Conservation (phyloP, 2,329 filamentous ascomycete species). For the Trichoderma sp. region DNA sequence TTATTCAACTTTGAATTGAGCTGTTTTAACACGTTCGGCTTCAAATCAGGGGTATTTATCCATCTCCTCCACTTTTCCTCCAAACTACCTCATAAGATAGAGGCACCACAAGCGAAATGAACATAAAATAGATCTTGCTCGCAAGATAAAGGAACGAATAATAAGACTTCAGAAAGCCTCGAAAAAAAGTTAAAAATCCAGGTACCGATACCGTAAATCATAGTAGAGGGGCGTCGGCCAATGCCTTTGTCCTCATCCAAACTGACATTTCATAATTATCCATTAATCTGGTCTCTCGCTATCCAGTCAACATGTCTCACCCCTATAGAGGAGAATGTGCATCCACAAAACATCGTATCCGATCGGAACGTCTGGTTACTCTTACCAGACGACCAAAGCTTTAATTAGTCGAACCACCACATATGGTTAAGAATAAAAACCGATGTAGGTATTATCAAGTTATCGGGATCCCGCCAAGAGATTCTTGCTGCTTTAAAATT, state of each 20-base stretch:
- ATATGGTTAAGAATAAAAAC: background rate
- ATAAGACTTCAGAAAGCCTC: background rate
- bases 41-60: constrained; percentile 14
- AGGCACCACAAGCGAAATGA: constrained; percentile 11
- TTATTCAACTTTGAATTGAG: background rate
- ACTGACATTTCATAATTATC: background rate
- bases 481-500: background rate
- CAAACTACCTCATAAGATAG: background rate
- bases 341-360: background rate
- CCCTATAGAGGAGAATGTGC: background rate
- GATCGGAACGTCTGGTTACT: background rate
- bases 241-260: background rate
- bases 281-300: background rate
- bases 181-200: background rate
- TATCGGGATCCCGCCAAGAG: background rate
- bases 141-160: background rate
- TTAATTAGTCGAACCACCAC: background rate
- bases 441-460: background rate
- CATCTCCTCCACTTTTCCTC: constrained; percentile 22
- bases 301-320: background rate
- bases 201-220: constrained; percentile 1
- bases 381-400: background rate
- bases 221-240: background rate
- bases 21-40: background rate
- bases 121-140: background rate